Evolutionary conservation across 2,329 filamentous ascomycete species (phyloP), one percentile per base, ranked within the genome.

Genomic region (Cercospora sp.): DNA sequence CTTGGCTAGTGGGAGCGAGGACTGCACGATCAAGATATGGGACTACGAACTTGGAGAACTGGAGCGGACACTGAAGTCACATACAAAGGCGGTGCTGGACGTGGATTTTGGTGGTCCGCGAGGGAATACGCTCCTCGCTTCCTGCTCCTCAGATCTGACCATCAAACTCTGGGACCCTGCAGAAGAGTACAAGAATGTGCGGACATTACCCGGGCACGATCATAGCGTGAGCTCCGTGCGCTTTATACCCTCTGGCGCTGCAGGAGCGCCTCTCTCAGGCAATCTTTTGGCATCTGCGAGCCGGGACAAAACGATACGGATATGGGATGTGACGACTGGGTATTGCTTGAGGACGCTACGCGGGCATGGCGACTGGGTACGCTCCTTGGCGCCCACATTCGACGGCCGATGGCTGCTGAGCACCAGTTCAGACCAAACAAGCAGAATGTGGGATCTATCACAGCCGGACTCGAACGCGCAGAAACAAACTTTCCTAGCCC

Each of bases 1-100:
- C 5, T 84, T 97, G 23, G 94, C 94, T 9, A 95, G 93, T 0
- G 94, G 92, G 16, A 96, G 93, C 8, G 94, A 97, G 78, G 94
- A 97, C 79, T 91, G 88, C 64, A 96, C 91, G 7, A 96, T 98
- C 79, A 97, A 97, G 77, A 94, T 97, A 65, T 97, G 94, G 94
- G 94, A 97, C 77, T 97, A 93, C 91, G 94, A 97, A 76, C 82
- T 96, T 26, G 94, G 94, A 59, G 94, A 97, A 80, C 84, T 96
- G 3, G 94, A 97, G 79, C 85, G 90, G 70, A 97, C 94, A 0
- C 87, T 97, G 66, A 97, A 97, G 78, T 93, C 93, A 1, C 94
- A 97, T 76, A 97, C 93, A 5, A 93, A 91, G 77, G 88, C 92
- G 3, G 93, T 97, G 0, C 82, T 95, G 30, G 93, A 96, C 77